Conservation (phyloP, 306 rosid genomes). For the Prunus armeniaca region DNA sequence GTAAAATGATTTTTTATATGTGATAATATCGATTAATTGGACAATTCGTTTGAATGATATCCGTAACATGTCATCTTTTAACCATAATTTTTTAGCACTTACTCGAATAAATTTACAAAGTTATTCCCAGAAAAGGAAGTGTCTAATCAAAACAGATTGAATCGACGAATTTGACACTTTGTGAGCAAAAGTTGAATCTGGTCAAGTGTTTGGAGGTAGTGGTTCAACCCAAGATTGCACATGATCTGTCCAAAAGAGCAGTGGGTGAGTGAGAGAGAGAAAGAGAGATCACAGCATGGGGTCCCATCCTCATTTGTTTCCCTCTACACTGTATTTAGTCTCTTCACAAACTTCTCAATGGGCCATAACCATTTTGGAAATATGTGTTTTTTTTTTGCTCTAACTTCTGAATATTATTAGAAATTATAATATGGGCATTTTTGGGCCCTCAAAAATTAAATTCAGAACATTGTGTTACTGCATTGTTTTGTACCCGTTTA, state of each 20-base stretch:
- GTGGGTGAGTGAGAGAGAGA: slow-evolving; percentile 14
- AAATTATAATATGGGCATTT: slow-evolving; percentile 1
- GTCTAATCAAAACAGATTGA: slow-evolving; percentile 19
- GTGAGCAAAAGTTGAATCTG: slow-evolving; percentile 33
- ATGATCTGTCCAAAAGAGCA: slow-evolving; percentile 40
- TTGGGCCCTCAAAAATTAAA: not conserved
- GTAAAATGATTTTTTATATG: no score
- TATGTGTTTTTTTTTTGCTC: not conserved
- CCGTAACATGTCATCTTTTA: not conserved
- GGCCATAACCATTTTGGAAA: slow-evolving; percentile 24
- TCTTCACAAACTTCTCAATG: slow-evolving; percentile 16
- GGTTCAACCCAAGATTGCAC: slow-evolving; percentile 35
- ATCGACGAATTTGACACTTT: slow-evolving; percentile 36
- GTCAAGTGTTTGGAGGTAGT: slow-evolving; percentile 31
- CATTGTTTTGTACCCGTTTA: not conserved
- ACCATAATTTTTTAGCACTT: not conserved
- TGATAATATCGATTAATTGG: no score
- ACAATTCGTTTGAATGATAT: no score
- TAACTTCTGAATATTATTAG: not conserved
- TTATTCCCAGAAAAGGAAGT: not conserved
- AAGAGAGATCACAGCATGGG: slow-evolving; percentile 33
- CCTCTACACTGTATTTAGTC: slow-evolving; percentile 53
- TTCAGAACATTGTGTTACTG: not conserved
- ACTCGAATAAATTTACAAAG: no score
- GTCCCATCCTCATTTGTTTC: slow-evolving; percentile 44